phyloP scores from a whole-genome alignment of 2,329 filamentous ascomycete genomes.

The Monilinia fructicola region DNA sequence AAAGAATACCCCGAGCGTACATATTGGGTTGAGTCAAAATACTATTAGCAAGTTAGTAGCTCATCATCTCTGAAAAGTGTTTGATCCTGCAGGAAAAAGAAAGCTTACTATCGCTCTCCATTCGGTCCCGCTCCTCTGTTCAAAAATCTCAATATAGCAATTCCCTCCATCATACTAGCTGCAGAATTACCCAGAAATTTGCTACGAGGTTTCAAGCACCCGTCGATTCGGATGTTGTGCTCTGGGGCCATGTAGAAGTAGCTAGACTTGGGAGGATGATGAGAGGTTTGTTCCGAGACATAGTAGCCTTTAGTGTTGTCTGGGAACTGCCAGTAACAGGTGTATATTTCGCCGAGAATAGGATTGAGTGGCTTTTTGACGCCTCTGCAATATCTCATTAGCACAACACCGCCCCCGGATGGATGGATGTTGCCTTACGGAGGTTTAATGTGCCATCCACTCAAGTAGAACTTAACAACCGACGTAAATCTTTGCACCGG shows the following conservation, averaged over 20 bases:
- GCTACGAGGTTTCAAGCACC: constrained; percentile 89
- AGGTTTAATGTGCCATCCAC: constrained; percentile 98
- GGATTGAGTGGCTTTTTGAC: constrained; percentile 99
- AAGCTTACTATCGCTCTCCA: constrained; percentile 70
- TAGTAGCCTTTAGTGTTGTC: constrained; percentile 89
- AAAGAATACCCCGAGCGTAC: constrained; percentile 95
- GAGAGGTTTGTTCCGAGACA: constrained; percentile 94
- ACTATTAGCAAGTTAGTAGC: constrained; percentile 26
- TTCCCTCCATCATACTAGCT: constrained; percentile 96
- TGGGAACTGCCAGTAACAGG: constrained; percentile 91
- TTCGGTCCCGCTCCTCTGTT: constrained; percentile 69
- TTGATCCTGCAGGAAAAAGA: too few relatives aligned
- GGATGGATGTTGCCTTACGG: constrained; percentile 58
- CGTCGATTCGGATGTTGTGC: constrained; percentile 91
- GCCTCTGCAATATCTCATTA: constrained; percentile 55
- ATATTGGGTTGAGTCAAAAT: constrained; percentile 97
- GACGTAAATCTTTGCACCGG: constrained; percentile 86
- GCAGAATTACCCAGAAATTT: constrained; percentile 97
- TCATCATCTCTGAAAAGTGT: not conserved
- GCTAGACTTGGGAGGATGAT: constrained; percentile 96
- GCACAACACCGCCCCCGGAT: not conserved
- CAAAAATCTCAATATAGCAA: constrained; percentile 78
- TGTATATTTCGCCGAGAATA: constrained; percentile 91
- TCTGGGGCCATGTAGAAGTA: constrained; percentile 98
- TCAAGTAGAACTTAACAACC: constrained; percentile 97